These are phyloP conservation scores for Trametes polyzona DNA, from an alignment of 1,284 basidiomycete species.

Conservation along the genomic window DNA sequence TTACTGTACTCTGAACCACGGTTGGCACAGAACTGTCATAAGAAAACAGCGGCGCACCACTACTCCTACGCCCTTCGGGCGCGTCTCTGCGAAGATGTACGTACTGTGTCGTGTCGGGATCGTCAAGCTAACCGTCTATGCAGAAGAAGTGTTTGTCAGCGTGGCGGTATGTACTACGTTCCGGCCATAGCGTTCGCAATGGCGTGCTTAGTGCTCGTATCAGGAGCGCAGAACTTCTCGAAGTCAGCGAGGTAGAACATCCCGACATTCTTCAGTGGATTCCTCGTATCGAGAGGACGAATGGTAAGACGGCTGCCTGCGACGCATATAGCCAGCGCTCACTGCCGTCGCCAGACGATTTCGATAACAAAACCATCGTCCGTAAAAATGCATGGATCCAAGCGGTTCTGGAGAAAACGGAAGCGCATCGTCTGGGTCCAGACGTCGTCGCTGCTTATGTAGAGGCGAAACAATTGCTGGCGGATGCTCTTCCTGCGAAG, in stretches of 20 bases:
- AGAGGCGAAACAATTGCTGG: constrained; percentile 20
- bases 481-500: constrained; percentile 14
- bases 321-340: neutral
- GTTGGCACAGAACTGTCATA: neutral
- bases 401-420: constrained; percentile 32
- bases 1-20: neutral
- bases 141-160: neutral
- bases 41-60: neutral
- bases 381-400: constrained; percentile 24
- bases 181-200: no score
- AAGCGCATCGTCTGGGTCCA: constrained; percentile 11
- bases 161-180: neutral
- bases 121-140: neutral
- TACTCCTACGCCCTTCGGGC: neutral
- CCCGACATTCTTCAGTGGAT: constrained; percentile 20
- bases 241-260: constrained; percentile 4
- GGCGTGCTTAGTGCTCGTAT: no score
- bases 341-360: neutral
- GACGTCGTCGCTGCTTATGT: constrained; percentile 19
- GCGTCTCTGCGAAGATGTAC: neutral
- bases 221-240: neutral
- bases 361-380: neutral
- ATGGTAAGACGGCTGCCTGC: neutral
- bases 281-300: constrained; percentile 10
- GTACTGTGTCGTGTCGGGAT: no score